phyloP scores from a whole-genome alignment of 495 filamentous ascomycete genomes.

The Tuber borchii region DNA sequence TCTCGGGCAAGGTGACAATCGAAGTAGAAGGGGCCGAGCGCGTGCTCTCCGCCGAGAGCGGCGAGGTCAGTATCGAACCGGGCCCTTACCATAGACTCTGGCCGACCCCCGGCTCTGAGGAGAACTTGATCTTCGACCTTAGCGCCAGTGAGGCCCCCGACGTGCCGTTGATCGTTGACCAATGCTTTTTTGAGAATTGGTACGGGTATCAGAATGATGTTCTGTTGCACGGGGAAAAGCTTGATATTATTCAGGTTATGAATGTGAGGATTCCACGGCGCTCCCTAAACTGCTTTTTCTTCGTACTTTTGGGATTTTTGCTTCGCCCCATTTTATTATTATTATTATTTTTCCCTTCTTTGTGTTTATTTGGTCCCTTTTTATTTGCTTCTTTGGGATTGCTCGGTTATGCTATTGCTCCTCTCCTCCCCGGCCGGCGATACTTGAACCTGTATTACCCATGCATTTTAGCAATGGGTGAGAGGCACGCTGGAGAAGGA shows the following conservation, averaged over 20 bases:
- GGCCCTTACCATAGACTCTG: constrained; percentile 46
- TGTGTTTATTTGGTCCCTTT: not conserved
- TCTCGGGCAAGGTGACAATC: constrained; percentile 44
- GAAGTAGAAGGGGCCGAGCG: constrained; percentile 44
- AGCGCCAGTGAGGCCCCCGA: constrained; percentile 41
- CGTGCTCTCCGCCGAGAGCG: constrained; percentile 40
- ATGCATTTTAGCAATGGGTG: not conserved
- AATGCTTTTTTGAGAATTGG: constrained; percentile 54
- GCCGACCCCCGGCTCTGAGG: constrained; percentile 28
- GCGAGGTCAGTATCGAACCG: constrained; percentile 43
- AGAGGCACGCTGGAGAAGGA: not conserved
- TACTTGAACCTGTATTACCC: not conserved
- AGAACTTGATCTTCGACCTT: constrained; percentile 22
- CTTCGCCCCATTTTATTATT: not conserved
- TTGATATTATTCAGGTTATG: constrained; percentile 48
- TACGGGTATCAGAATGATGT: constrained; percentile 51
- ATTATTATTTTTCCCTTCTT: not conserved
- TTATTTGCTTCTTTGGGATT: not conserved
- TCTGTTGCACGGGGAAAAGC: constrained; percentile 43
- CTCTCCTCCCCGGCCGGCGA: not conserved
- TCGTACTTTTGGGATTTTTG: not conserved
- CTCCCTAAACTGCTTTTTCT: not conserved
- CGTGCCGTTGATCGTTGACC: constrained; percentile 45
- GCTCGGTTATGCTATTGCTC: not conserved
- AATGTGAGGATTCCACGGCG: constrained; percentile 39